phyloP scores from a whole-genome alignment of 441 rosid species.

The Gossypium aridum region DNA sequence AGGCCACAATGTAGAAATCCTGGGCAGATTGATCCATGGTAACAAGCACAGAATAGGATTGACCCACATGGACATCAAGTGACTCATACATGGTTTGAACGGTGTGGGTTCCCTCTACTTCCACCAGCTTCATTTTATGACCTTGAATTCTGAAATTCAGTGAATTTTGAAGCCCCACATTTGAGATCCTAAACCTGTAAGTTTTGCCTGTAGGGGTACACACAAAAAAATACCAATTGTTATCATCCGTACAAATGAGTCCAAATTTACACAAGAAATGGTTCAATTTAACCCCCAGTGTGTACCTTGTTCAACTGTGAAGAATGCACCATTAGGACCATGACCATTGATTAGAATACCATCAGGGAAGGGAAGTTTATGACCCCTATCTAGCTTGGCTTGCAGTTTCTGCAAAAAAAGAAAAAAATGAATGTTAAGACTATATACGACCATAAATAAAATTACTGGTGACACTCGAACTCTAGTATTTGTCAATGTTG shows the following conservation, averaged over 20 bases:
- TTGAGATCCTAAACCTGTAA: slow-evolving; percentile 62
- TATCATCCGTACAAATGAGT: neutral
- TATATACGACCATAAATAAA: neutral
- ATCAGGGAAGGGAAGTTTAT: slow-evolving; percentile 38
- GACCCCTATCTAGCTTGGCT: slow-evolving; percentile 40
- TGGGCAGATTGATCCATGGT: slow-evolving; percentile 53
- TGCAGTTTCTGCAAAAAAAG: slow-evolving; percentile 28
- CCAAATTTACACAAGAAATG: neutral
- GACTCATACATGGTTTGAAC: slow-evolving; percentile 41
- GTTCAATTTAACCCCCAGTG: neutral
- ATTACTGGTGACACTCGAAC: too few species aligned
- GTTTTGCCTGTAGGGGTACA: slow-evolving; percentile 38
- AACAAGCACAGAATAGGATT: slow-evolving; percentile 59
- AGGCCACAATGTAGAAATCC: slow-evolving; percentile 42
- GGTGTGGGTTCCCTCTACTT: slow-evolving; percentile 74
- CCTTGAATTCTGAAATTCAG: slow-evolving; percentile 45
- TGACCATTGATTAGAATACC: slow-evolving; percentile 50
- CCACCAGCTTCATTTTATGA: slow-evolving; percentile 54
- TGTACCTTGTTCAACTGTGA: slow-evolving; percentile 44
- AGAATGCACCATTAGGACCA: slow-evolving; percentile 32
- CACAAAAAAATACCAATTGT: neutral
- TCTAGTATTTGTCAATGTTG: too few species aligned
- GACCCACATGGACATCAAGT: slow-evolving; percentile 66
- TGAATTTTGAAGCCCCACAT: slow-evolving; percentile 52
- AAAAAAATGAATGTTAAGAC: neutral